phyloP scores from a whole-genome alignment of 345 rosid species.

The Eutrema yunnanense region DNA sequence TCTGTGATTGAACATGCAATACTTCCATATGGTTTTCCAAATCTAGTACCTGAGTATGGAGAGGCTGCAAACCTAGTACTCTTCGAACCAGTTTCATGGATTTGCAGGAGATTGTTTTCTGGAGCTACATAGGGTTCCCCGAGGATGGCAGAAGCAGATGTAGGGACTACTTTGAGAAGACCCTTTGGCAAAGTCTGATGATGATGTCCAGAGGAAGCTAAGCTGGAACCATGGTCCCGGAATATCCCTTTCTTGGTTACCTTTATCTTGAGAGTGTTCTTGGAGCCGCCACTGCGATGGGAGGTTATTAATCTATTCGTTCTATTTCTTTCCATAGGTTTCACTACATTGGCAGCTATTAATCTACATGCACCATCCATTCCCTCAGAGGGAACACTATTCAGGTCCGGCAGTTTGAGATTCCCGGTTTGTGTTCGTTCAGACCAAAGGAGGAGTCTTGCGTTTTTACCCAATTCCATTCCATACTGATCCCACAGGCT shows the following conservation, averaged over 20 bases:
- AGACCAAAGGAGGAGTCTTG: constrained; percentile 44
- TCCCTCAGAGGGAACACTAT: constrained; percentile 39
- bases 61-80: constrained; percentile 24
- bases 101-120: constrained; percentile 1
- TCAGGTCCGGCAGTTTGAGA: constrained; percentile 46
- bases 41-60: constrained; percentile 22
- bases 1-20: constrained; percentile 16
- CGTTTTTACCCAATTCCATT: constrained; percentile 20
- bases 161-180: constrained; percentile 50
- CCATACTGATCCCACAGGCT: constrained; percentile 42
- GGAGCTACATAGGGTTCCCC: constrained; percentile 26
- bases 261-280: constrained; percentile 41
- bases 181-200: constrained; percentile 46
- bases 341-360: constrained; percentile 19
- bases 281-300: constrained; percentile 31
- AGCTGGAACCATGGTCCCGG: constrained; percentile 28
- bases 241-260: constrained; percentile 21
- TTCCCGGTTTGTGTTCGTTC: constrained; percentile 31
- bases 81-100: background rate
- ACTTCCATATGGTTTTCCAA: constrained; percentile 27
- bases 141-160: constrained; percentile 28
- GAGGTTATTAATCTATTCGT: constrained; percentile 11
- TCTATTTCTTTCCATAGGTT: constrained; percentile 22
- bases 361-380: constrained; percentile 21
- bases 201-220: constrained; percentile 21